phyloP scores from a whole-genome alignment of 1,284 basidiomycete genomes.

The Coniferiporia sulphurascens region DNA sequence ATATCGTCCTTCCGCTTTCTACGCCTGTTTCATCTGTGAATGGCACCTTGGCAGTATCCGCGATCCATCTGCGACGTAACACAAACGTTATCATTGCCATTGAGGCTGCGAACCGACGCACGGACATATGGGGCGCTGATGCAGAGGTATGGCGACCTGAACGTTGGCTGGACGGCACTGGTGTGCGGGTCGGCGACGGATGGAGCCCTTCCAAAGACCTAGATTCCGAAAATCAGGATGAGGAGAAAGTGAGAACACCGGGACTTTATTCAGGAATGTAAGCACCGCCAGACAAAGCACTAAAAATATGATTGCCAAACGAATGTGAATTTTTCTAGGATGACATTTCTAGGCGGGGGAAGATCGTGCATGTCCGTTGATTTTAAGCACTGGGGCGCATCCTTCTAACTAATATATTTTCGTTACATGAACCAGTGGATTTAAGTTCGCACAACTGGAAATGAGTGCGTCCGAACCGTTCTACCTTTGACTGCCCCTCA shows the following conservation, averaged over 20 bases:
- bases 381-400: background rate
- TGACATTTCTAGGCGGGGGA: slow-evolving; percentile 31
- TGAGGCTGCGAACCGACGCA: slow-evolving; percentile 14
- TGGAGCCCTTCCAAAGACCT: too few species aligned
- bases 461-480: slow-evolving; percentile 4
- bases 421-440: background rate
- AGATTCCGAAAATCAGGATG: too few species aligned
- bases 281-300: background rate
- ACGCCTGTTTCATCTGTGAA: slow-evolving; percentile 5
- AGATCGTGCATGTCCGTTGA: slow-evolving; percentile 28
- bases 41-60: background rate
- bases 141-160: slow-evolving; percentile 19
- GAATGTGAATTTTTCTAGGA: slow-evolving; percentile 18
- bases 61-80: background rate
- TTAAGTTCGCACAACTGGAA: slow-evolving; percentile 14
- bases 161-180: slow-evolving; percentile 13
- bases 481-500: background rate
- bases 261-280: background rate
- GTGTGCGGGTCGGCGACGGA: background rate
- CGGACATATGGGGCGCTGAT: slow-evolving; percentile 18
- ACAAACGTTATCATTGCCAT: slow-evolving; percentile 16
- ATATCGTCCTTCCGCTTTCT: slow-evolving; percentile 14
- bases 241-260: too few species aligned
- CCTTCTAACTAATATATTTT: background rate
- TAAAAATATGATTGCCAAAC: background rate